Conservation (phyloP, 805 yeast species). For the Kazachstania taianensis region DNA sequence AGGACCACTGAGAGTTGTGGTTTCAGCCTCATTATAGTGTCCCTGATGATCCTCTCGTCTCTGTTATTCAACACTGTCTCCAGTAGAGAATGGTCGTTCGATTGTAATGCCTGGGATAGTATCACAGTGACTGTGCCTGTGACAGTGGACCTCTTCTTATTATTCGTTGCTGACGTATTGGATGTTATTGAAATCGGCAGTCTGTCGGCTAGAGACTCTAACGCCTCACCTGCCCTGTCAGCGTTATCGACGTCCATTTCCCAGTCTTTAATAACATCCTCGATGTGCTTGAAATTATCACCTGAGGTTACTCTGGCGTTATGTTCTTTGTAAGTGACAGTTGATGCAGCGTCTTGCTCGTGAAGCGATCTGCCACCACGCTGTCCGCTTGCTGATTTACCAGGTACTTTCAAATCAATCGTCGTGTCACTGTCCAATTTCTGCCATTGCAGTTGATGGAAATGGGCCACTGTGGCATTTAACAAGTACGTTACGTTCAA, state of each 20-base stretch:
- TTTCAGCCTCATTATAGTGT: conserved; percentile 46
- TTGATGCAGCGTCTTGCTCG: conserved; percentile 40
- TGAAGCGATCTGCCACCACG: conserved; percentile 16
- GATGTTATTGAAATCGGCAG: conserved; percentile 10
- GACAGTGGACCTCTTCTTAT: conserved; percentile 38
- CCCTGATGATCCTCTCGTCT: conserved; percentile 42
- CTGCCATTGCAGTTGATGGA: conserved; percentile 45
- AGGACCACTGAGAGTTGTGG: conserved; percentile 44
- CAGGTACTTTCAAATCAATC: conserved; percentile 28
- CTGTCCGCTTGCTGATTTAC: too few relatives aligned
- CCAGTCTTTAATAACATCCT: conserved; percentile 33
- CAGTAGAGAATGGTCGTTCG: conserved; percentile 75
- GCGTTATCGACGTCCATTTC: conserved; percentile 33
- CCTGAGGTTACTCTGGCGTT: conserved; percentile 56
- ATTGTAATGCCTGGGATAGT: conserved; percentile 78
- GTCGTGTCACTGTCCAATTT: conserved; percentile 33
- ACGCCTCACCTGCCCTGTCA: conserved; percentile 35
- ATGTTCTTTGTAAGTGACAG: conserved; percentile 50
- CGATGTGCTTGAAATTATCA: conserved; percentile 47
- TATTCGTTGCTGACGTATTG: conserved; percentile 20
- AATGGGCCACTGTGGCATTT: conserved; percentile 44
- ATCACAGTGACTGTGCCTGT: conserved; percentile 76
- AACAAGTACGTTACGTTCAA: conserved; percentile 53
- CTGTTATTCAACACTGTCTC: conserved; percentile 64
- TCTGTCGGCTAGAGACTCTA: conserved; percentile 47